Conservation (phyloP, 1,284 basidiomycete genomes). For the Trametes polyzona region DNA sequence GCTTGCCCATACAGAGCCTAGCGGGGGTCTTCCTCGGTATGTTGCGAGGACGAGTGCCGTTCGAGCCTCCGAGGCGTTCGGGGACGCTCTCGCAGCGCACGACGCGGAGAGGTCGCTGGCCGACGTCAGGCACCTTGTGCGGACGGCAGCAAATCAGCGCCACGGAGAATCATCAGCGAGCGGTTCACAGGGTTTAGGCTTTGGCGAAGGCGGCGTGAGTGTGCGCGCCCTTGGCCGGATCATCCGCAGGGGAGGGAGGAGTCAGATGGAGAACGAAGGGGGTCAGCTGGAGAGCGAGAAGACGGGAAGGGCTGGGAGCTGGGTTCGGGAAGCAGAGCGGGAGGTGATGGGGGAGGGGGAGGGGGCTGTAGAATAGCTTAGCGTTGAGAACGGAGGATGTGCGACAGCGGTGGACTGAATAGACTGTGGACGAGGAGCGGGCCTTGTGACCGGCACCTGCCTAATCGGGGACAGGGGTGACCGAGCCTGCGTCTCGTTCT, state of each 20-base stretch:
- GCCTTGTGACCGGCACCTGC: conserved; percentile 29
- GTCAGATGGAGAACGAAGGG: conserved; percentile 10
- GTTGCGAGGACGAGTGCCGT: conserved; percentile 5
- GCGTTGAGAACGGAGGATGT: conserved; percentile 17
- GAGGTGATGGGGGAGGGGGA: conserved; percentile 2
- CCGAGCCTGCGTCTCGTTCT: conserved; percentile 22
- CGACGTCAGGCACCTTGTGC: conserved; percentile 7
- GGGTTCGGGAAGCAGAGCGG: background rate
- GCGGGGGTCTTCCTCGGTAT: conserved; percentile 10
- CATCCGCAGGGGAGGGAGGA: conserved; percentile 12
- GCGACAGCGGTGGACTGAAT: conserved; percentile 22
- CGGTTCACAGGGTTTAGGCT: conserved; percentile 18
- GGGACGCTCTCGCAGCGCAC: background rate
- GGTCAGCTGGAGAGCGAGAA: conserved; percentile 23
- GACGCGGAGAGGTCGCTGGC: conserved; percentile 15
- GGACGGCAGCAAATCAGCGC: conserved; percentile 14
- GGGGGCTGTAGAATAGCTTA: conserved; percentile 12
- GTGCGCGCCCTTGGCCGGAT: conserved; percentile 15
- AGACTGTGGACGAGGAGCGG: conserved; percentile 14
- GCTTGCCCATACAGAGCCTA: conserved; percentile 9
- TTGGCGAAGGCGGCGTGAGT: conserved; percentile 21
- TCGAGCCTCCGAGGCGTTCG: background rate
- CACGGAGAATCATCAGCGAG: background rate
- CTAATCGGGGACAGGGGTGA: conserved; percentile 30
- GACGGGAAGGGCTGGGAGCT: conserved; percentile 8